Conservation (phyloP, 2,329 filamentous ascomycete species). For the Amauroascus verrucosus region DNA sequence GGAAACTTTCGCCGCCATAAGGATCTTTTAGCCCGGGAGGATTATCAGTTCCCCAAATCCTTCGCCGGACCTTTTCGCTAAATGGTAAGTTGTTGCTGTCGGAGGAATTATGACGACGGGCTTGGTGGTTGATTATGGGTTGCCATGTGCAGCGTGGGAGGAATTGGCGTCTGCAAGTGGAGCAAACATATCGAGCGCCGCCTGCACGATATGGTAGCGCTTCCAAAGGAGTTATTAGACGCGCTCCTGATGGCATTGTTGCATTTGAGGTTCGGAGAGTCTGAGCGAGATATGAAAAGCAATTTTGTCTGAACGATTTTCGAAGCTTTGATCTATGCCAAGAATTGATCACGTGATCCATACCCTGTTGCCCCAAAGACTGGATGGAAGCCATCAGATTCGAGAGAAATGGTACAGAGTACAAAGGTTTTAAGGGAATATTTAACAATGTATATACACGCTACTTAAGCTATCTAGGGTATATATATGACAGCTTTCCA, state of each 20-base stretch:
- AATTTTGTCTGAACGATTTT: constrained; percentile 5
- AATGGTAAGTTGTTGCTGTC: constrained; percentile 24
- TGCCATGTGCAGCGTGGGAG: constrained; percentile 20
- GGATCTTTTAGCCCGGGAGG: constrained; percentile 42
- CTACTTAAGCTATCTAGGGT: not conserved
- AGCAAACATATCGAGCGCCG: constrained; percentile 31
- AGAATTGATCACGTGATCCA: not conserved
- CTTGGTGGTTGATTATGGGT: constrained; percentile 18
- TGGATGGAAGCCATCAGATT: no score
- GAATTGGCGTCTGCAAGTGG: constrained; percentile 31
- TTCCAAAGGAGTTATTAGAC: constrained; percentile 30
- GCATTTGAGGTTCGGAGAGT: constrained; percentile 6
- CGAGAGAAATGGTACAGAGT: not conserved
- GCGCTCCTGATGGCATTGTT: constrained; percentile 32
- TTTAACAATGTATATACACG: not conserved
- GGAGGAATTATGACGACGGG: constrained; percentile 20
- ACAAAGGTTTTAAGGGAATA: no score
- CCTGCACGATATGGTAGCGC: constrained; percentile 22
- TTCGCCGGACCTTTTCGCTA: constrained; percentile 39
- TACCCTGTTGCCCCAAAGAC: no score
- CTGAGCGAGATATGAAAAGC: not conserved
- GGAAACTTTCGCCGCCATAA: constrained; percentile 33
- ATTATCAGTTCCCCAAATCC: constrained; percentile 42
- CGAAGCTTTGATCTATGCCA: not conserved
- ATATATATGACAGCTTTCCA: not conserved